These are phyloP conservation scores for Flaveria robusta DNA, from an alignment of 129 eudicot species.

Conservation along the genomic window DNA sequence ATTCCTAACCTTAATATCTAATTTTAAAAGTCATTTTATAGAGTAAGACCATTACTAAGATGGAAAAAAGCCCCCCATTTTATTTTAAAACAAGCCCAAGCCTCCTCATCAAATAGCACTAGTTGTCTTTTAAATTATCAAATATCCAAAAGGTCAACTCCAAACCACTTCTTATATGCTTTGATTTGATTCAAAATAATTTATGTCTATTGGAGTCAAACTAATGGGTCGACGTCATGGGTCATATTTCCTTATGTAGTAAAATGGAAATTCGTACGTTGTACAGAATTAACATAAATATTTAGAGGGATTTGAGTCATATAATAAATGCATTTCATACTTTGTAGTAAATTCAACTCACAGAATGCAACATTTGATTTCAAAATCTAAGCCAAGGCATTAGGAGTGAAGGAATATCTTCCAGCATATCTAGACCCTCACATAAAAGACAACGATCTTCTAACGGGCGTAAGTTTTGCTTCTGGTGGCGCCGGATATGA, in stretches of 20 bases:
- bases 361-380: constrained; percentile 10
- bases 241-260: too few species aligned
- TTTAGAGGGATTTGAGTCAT: not conserved
- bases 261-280: not conserved
- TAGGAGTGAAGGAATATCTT: constrained; percentile 70
- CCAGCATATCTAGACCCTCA: constrained; percentile 76
- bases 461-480: constrained; percentile 84
- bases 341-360: not conserved
- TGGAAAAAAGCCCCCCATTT: not conserved
- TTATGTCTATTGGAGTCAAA: too few species aligned
- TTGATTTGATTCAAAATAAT: too few species aligned
- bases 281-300: not conserved
- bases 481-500: constrained; percentile 80
- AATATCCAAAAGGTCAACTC: too few species aligned
- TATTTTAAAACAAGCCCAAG: not conserved
- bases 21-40: not conserved
- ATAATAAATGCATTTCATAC: not conserved
- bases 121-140: too few species aligned
- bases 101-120: too few species aligned
- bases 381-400: constrained; percentile 51
- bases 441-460: constrained; percentile 49
- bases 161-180: too few species aligned
- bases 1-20: not conserved
- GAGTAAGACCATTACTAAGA: not conserved
- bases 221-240: too few species aligned